These are phyloP conservation scores for Xylariales sp. DNA, from an alignment of 2,329 filamentous ascomycete species.

Conservation along the genomic window DNA sequence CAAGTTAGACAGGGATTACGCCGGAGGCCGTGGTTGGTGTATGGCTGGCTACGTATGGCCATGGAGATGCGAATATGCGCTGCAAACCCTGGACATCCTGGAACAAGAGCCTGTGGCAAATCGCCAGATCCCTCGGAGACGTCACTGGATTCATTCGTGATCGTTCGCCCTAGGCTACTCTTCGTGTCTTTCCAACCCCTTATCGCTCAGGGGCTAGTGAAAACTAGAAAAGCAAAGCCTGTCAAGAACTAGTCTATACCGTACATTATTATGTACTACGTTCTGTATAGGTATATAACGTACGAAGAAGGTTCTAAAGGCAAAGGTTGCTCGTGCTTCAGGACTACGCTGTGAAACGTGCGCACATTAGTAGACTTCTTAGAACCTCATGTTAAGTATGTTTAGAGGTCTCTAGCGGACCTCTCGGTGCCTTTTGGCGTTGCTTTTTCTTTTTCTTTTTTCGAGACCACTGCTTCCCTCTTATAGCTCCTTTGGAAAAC, in stretches of 20 bases:
- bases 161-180: background rate
- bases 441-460: background rate
- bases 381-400: background rate
- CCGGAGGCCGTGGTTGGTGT: background rate
- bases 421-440: background rate
- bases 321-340: background rate
- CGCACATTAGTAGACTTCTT: background rate
- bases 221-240: background rate
- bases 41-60: background rate
- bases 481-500: background rate
- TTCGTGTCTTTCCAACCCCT: background rate
- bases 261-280: background rate
- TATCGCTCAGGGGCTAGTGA: background rate
- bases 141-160: background rate
- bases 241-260: no score
- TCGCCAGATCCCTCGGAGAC: background rate
- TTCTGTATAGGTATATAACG: background rate
- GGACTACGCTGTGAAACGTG: background rate
- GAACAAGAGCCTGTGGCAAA: background rate
- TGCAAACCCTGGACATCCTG: background rate
- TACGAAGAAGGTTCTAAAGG: no score
- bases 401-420: background rate
- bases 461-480: background rate
- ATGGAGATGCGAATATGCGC: slow-evolving; percentile 1
- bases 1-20: slow-evolving; percentile 6